phyloP scores from a whole-genome alignment of 2,329 filamentous ascomycete species.

The Pyricularia sp. region DNA sequence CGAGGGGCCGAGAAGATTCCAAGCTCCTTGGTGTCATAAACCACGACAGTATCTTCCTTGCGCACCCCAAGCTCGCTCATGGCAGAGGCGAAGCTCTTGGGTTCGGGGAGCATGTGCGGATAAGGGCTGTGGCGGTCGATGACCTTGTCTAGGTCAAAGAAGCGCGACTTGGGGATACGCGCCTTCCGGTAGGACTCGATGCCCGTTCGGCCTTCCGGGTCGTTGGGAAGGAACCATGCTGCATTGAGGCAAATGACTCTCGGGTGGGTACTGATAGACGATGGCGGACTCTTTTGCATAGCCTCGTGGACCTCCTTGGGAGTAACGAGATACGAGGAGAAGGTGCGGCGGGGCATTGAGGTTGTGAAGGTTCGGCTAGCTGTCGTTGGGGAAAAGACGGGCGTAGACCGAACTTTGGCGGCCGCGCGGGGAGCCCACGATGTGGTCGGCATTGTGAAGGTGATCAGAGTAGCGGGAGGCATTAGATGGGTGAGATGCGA shows the following conservation, averaged over 20 bases:
- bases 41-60: conserved; percentile 77
- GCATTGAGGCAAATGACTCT: conserved; percentile 83
- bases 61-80: conserved; percentile 84
- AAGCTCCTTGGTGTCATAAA: conserved; percentile 84
- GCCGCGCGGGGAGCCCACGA: neutral
- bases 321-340: conserved; percentile 76
- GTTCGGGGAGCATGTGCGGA: conserved; percentile 87
- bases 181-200: conserved; percentile 67
- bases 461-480: neutral
- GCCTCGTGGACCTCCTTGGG: conserved; percentile 72
- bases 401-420: neutral
- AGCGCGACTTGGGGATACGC: conserved; percentile 79
- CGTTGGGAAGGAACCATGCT: conserved; percentile 93
- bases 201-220: conserved; percentile 55
- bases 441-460: neutral
- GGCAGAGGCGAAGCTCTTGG: conserved; percentile 71
- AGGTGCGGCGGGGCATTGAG: conserved; percentile 31
- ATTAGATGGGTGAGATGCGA: neutral
- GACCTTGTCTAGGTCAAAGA: conserved; percentile 89
- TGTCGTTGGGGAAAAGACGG: neutral
- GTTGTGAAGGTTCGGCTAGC: conserved; percentile 11
- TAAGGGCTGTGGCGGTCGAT: conserved; percentile 81
- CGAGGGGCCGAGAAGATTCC: conserved; percentile 91
- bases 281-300: conserved; percentile 68
- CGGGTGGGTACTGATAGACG: conserved; percentile 67